phyloP scores from a whole-genome alignment of 768 basidiomycete species.

The Leucocoprinus sp. region DNA sequence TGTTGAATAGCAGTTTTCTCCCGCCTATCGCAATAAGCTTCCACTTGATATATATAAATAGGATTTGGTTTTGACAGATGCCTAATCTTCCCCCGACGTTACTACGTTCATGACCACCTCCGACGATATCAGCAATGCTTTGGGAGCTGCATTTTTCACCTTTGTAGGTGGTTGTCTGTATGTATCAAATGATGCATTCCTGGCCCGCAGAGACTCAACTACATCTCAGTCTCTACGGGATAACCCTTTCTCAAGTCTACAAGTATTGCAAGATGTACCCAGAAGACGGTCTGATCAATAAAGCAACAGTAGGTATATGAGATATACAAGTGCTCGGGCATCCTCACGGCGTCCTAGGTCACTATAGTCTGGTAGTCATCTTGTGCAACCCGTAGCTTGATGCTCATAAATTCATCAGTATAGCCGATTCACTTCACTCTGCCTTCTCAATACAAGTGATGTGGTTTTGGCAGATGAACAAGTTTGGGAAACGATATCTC shows the following conservation, averaged over 20 bases:
- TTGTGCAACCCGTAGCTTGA: background rate
- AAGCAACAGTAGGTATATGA: conserved; percentile 1
- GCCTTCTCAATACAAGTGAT: conserved; percentile 11
- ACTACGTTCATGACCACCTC: background rate
- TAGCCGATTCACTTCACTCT: conserved; percentile 8
- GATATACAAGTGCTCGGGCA: background rate
- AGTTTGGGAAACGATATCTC: conserved; percentile 6
- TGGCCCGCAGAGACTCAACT: background rate
- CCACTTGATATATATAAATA: conserved; percentile 9
- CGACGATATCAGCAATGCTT: background rate
- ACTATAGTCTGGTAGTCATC: conserved; percentile 5
- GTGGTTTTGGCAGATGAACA: conserved; percentile 9
- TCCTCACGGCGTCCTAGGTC: background rate
- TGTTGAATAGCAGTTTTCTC: no score
- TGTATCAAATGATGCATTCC: background rate
- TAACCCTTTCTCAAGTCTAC: conserved; percentile 8
- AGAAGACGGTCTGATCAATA: background rate
- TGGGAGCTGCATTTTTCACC: conserved; percentile 10
- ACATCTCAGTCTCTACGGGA: conserved; percentile 4
- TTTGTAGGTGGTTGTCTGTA: conserved; percentile 9
- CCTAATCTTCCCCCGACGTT: background rate
- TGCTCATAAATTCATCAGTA: background rate
- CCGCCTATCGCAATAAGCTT: background rate
- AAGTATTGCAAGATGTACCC: conserved; percentile 9
- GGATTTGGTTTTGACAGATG: background rate